Evolutionary conservation across 768 basidiomycete genomes (phyloP).

Genomic region (Kwoniella dejecticola): DNA sequence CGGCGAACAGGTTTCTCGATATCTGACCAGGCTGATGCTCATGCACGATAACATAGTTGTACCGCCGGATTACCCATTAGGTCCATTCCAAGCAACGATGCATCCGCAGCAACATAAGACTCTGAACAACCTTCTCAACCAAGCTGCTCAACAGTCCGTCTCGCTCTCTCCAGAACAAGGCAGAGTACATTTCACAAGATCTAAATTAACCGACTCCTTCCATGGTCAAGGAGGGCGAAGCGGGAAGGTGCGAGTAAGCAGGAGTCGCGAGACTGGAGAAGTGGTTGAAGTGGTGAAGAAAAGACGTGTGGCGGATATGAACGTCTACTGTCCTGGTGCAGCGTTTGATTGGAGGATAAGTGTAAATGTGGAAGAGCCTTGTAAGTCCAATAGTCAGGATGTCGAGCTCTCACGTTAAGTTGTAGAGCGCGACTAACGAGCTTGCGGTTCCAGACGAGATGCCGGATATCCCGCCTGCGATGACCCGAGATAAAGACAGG

Average conservation of each 20-base stretch:
- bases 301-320: slow-evolving; percentile 79
- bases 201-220: slow-evolving; percentile 77
- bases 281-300: slow-evolving; percentile 74
- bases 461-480: slow-evolving; percentile 28
- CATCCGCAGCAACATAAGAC: slow-evolving; percentile 77
- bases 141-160: slow-evolving; percentile 61
- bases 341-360: slow-evolving; percentile 89
- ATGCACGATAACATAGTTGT: slow-evolving; percentile 64
- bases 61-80: slow-evolving; percentile 63
- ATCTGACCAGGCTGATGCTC: background rate
- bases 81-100: slow-evolving; percentile 93
- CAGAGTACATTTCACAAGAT: slow-evolving; percentile 74
- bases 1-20: background rate
- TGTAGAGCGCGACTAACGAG: too few species aligned
- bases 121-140: slow-evolving; percentile 84
- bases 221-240: slow-evolving; percentile 56
- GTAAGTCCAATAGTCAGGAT: slow-evolving; percentile 59
- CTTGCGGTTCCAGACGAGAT: slow-evolving; percentile 37
- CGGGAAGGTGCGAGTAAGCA: slow-evolving; percentile 79
- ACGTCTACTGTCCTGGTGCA: slow-evolving; percentile 79
- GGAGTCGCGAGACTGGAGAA: slow-evolving; percentile 71
- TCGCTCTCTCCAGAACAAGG: slow-evolving; percentile 57
- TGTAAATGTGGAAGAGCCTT: slow-evolving; percentile 85
- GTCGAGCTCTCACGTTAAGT: background rate
- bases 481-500: slow-evolving; percentile 73